Base-by-base conservation (phyloP, 2,329 filamentous ascomycete genomes). In the Aspergillus jensenii region DNA sequence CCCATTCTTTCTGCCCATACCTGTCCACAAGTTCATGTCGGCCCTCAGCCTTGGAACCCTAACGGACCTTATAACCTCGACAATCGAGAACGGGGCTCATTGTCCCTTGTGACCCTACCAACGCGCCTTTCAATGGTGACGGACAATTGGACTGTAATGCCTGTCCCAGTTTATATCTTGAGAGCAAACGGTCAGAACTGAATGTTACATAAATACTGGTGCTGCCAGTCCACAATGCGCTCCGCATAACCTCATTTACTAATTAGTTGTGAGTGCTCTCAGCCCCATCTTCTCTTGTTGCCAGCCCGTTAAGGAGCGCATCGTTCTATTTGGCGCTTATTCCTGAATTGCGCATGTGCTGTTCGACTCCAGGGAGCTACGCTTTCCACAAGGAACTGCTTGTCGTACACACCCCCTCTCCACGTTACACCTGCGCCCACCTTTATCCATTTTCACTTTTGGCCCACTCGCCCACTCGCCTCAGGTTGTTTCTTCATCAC, bases 161-260 rank as follows among this genome's bases (percentile, higher is more conserved):
- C 51, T 40, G 46, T 49, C 21, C 55, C 55, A 57, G 37, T 55
- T 55, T 31, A 17, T 44, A 23, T 55, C 48, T 40, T 23, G 50
- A 23, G 43, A 50, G 27, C 50, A 55, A 35, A 48, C 27, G 53
- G 37, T 56, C 57, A 56, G 14, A 50, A 25, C 43, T 39, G 17
- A 59, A 11, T 52, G 39, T 35, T 11, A 47, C 45, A 31, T 50
- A 31, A 58, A 46, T 53, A 56, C 8, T 58, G 60, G 60, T 52
- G 35, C 54, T 55, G 19, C 46, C 35, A 48, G 44, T 52, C 50
- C 52, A 62, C 58, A 41, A 67, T 66, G 65, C 59, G 56, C 56
- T 54, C 58, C 55, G 59, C 56, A 55, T 62, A 63, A 59, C 48
- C 21, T 55, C 43, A 55, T 23, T 23, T 39, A 27, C 37, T 40